phyloP scores from a whole-genome alignment of 768 basidiomycete genomes.

The Xerocomus potaroensis region DNA sequence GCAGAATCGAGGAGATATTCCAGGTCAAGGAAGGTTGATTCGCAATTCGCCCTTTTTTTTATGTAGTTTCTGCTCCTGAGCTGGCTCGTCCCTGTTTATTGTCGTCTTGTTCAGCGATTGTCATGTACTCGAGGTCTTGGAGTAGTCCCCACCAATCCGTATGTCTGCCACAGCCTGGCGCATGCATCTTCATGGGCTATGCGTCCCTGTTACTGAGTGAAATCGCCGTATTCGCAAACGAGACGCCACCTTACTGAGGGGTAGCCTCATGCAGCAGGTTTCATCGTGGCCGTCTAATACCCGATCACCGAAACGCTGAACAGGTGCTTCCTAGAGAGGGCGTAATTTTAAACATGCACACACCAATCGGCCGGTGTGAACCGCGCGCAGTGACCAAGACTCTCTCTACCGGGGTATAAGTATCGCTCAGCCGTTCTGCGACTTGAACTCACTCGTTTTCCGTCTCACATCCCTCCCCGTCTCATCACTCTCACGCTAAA shows the following conservation, averaged over 20 bases:
- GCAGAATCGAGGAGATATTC: slow-evolving; percentile 32
- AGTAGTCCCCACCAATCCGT: slow-evolving; percentile 2
- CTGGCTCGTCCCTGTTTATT: slow-evolving; percentile 23
- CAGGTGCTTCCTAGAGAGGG: slow-evolving; percentile 8
- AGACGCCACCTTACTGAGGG: slow-evolving; percentile 6
- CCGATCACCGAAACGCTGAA: slow-evolving; percentile 26
- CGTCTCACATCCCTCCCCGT: background rate
- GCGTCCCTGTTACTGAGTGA: background rate
- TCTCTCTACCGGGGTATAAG: slow-evolving; percentile 18
- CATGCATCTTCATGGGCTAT: background rate
- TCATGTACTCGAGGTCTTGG: slow-evolving; percentile 15
- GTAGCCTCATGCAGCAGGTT: slow-evolving; percentile 16
- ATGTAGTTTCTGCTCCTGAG: slow-evolving; percentile 19
- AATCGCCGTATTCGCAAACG: slow-evolving; percentile 15
- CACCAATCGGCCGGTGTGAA: slow-evolving; percentile 12
- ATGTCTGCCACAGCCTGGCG: slow-evolving; percentile 5
- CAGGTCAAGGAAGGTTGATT: slow-evolving; percentile 29
- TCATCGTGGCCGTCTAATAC: slow-evolving; percentile 22
- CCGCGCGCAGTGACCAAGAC: slow-evolving; percentile 16
- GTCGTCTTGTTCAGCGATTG: slow-evolving; percentile 2
- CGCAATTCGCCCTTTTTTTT: slow-evolving; percentile 13
- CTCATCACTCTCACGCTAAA: background rate
- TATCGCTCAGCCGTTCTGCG: background rate
- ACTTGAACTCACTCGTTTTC: background rate
- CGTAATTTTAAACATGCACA: slow-evolving; percentile 17